Evolutionary conservation across 345 rosid genomes (phyloP).

Genomic region (Heritiera fomes): DNA sequence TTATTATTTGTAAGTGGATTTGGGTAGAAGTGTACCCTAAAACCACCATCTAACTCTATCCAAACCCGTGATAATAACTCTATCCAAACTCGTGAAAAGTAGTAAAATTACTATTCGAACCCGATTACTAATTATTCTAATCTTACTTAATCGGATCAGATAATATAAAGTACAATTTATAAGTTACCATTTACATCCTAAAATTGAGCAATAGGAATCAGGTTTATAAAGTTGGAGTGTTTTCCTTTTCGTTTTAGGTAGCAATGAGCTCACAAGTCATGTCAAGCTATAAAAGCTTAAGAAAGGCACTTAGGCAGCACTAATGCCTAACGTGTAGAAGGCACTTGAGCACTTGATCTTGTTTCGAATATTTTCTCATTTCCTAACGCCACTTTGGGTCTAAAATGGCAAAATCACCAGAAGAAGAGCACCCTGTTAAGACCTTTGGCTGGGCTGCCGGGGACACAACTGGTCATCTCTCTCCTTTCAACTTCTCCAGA

Average conservation of each 20-base stretch:
- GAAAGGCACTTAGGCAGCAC: neutral
- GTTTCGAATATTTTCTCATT: neutral
- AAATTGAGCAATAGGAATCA: neutral
- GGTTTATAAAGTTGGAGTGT: neutral
- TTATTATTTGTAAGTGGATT: no score
- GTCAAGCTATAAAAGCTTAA: neutral
- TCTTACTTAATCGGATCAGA: no score
- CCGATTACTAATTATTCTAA: no score
- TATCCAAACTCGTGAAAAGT: no score
- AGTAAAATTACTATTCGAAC: no score
- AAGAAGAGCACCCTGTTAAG: slow-evolving; percentile 28
- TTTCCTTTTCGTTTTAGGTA: neutral
- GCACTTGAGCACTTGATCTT: neutral
- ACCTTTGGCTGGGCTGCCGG: slow-evolving; percentile 57
- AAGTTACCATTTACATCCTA: no score
- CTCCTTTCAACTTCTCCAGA: slow-evolving; percentile 53
- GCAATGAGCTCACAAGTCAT: neutral
- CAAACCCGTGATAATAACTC: no score
- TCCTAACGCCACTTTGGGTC: neutral
- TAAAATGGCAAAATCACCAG: slow-evolving; percentile 29
- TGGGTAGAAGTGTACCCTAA: no score
- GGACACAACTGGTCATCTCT: slow-evolving; percentile 45
- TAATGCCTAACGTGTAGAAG: neutral
- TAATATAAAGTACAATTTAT: no score
- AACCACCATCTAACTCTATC: no score